A percentile compares a stretch with the other conserved stretches of the same genome.
Evolutionary conservation across 2,329 filamentous ascomycete species (phyloP).

Genomic region (Monilinia polystroma): DNA sequence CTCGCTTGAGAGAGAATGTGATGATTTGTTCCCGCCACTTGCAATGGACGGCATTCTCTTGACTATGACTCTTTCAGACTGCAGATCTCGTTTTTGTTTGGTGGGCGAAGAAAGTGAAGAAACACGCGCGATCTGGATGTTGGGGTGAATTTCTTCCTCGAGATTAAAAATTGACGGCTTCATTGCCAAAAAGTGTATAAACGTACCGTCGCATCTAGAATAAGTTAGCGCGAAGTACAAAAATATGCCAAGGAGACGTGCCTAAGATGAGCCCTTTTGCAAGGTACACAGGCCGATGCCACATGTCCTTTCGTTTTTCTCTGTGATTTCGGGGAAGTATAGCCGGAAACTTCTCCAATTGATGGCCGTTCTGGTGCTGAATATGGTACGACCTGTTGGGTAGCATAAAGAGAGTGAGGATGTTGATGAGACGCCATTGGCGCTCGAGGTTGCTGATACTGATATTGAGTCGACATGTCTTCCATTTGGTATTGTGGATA

Average conservation of each 20-base stretch:
- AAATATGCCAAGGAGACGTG: constrained; percentile 38
- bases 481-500: constrained; percentile 35
- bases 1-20: constrained; percentile 7
- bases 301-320: constrained; percentile 78
- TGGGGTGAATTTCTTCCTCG: neutral
- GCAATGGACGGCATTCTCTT: neutral
- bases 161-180: constrained; percentile 25
- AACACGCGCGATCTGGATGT: neutral
- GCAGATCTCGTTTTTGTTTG: neutral
- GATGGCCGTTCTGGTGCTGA: constrained; percentile 39
- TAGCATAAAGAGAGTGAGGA: constrained; percentile 30
- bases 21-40: neutral
- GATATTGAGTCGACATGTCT: constrained; percentile 30
- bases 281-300: constrained; percentile 80
- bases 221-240: constrained; percentile 39
- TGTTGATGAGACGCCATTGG: constrained; percentile 32
- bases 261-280: constrained; percentile 79
- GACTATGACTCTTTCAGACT: too few species aligned
- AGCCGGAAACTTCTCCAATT: constrained; percentile 48
- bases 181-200: constrained; percentile 23
- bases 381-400: constrained; percentile 32
- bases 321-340: constrained; percentile 59
- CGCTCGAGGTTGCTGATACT: constrained; percentile 30
- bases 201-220: constrained; percentile 64
- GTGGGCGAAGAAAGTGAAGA: neutral